Percentiles rank a stretch among this genome's conserved stretches.
Conservation (phyloP, 345 rosid species). For the Aethionema arabicum region DNA sequence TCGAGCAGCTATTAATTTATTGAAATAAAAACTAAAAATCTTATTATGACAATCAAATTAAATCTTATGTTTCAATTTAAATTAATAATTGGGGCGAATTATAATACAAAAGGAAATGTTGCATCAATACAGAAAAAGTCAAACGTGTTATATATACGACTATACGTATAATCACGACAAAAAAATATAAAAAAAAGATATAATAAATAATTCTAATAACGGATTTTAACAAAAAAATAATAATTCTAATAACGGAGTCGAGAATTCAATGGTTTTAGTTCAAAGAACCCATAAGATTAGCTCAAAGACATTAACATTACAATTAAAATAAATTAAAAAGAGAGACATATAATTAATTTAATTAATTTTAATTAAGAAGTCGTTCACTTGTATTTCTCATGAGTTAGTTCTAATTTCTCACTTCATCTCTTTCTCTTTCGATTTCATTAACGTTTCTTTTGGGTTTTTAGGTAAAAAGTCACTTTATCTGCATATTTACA, state of each 20-base stretch:
- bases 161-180: too few species aligned
- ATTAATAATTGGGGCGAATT: too few species aligned
- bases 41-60: too few species aligned
- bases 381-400: conserved; percentile 53
- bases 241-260: conserved; percentile 45
- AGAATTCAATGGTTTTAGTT: conserved; percentile 48
- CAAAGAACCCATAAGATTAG: conserved; percentile 55
- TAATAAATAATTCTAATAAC: conserved; percentile 34
- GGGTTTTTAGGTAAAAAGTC: conserved; percentile 59
- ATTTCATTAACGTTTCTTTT: conserved; percentile 30
- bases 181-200: not conserved
- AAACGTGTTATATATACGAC: too few species aligned
- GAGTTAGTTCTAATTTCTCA: conserved; percentile 57
- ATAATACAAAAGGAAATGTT: too few species aligned
- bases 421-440: conserved; percentile 24
- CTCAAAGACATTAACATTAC: conserved; percentile 34
- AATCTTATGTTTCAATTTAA: too few species aligned
- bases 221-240: conserved; percentile 27
- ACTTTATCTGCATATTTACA: conserved; percentile 36
- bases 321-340: too few species aligned
- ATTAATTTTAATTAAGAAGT: conserved; percentile 23
- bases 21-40: too few species aligned
- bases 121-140: too few species aligned
- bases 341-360: too few species aligned
- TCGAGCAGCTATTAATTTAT: too few species aligned